Base-by-base conservation (phyloP, 768 basidiomycete species). In the Gloeophyllum trabeum region DNA sequence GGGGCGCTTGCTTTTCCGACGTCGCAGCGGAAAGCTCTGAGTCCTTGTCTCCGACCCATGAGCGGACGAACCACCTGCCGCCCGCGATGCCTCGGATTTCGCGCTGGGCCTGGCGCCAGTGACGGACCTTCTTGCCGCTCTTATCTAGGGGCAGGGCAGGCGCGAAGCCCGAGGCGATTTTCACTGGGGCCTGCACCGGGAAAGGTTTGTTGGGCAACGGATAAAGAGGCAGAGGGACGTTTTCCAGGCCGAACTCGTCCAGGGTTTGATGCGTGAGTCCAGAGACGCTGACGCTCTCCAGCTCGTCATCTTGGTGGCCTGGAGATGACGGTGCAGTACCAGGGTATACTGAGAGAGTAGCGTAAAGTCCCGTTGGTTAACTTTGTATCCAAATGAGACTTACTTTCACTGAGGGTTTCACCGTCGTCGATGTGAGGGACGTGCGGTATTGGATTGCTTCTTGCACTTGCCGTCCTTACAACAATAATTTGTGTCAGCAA, bases 31-130 rank as follows among this genome's bases (percentile, higher is more conserved):
- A 72, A 44, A 71, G 77, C 39, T 81, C 72, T 6, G 82, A 85
- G 40, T 86, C 82, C 57, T 83, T 86, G 46, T 79, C 79, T 19
- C 85, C 86, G n/a, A 85, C 81, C 84, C 84, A 89, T n/a, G 81
- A 62, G 24, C 71, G 72, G 4, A 76, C 63, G 49, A 87, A 80
- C 86, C 86, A 89, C 30, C 85, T 75, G 1, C 86, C 86, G 10
- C 86, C 86, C 16, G 79, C 85, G 40, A 89, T 85, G 5, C 86
- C 86, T 26, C 83, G 69, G 40, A 89, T 75, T 60, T 88, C 86
- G 32, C 86, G 75, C 43, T 79, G 71, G 5, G 82, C 84, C 32
- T 70, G 54, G 28, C 82, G 74, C 86, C 86, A 89, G 44, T 73
- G 77, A 23, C 86, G 74, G 20, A 74, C 74, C 50, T 75, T 75